phyloP scores from a whole-genome alignment of 768 basidiomycete genomes.

The Agrocybe praecox region DNA sequence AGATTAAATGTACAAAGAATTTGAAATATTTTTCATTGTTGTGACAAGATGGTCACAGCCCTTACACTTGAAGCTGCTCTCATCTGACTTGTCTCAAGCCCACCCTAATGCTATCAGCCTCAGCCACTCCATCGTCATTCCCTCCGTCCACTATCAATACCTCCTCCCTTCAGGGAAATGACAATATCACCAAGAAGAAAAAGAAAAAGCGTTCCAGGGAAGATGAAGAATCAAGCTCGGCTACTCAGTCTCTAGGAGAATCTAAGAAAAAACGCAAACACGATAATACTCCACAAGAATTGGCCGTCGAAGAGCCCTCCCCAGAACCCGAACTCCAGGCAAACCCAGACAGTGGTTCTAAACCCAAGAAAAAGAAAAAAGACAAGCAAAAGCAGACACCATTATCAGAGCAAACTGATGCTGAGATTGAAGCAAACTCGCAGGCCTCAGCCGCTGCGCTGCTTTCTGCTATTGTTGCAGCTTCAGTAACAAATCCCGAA shows the following conservation, averaged over 20 bases:
- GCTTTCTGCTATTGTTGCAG: conserved; percentile 66
- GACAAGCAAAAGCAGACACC: conserved; percentile 31
- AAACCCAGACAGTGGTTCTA: conserved; percentile 4
- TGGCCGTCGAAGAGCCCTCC: background rate
- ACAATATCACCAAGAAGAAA: conserved; percentile 34
- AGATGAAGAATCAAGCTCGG: conserved; percentile 20
- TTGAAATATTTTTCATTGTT: conserved; percentile 1
- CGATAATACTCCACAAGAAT: conserved; percentile 24
- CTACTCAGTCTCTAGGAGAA: conserved; percentile 19
- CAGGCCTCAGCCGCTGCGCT: conserved; percentile 59
- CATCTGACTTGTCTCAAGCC: conserved; percentile 30
- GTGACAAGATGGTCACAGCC: conserved; percentile 15
- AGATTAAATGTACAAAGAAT: background rate
- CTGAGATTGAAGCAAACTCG: conserved; percentile 35
- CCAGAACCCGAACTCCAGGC: background rate
- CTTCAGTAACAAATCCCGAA: conserved; percentile 55
- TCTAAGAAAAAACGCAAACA: conserved; percentile 37
- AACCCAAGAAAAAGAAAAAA: conserved; percentile 27
- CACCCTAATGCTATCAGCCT: conserved; percentile 46
- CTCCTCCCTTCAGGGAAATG: conserved; percentile 9
- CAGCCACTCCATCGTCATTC: conserved; percentile 20
- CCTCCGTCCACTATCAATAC: conserved; percentile 15
- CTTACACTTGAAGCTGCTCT: conserved; percentile 6
- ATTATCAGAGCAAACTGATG: conserved; percentile 24
- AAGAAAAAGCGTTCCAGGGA: conserved; percentile 39